A percentile compares a stretch with the other conserved stretches of the same genome.
Conservation (phyloP, 768 basidiomycete species). For the Rhodotorula diobovata region DNA sequence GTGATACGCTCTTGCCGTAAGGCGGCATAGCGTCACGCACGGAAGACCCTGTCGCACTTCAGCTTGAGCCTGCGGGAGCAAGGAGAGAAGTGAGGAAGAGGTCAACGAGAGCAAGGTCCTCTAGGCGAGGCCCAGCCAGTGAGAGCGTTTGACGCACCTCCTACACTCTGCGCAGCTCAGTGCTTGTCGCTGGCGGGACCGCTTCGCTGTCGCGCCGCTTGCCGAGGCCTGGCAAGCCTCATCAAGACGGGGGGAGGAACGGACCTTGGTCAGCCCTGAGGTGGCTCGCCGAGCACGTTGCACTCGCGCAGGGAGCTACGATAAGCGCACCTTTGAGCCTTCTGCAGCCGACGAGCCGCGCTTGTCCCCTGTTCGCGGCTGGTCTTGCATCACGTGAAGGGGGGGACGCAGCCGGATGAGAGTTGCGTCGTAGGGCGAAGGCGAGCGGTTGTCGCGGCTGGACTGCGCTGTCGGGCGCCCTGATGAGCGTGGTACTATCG, state of each 20-base stretch:
- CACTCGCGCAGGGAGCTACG: neutral
- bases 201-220: neutral
- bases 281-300: neutral
- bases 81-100: neutral
- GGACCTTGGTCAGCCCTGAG: neutral
- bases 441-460: too few relatives aligned
- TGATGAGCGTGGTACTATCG: too few relatives aligned
- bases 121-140: too few relatives aligned
- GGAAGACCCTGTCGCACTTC: slow-evolving; percentile 25
- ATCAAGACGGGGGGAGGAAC: neutral
- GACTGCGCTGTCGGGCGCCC: too few relatives aligned
- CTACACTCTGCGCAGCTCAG: slow-evolving; percentile 18
- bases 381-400: too few relatives aligned
- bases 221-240: neutral
- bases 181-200: neutral
- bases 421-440: too few relatives aligned
- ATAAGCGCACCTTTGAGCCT: neutral
- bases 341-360: too few relatives aligned
- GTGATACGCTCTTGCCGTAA: too few relatives aligned
- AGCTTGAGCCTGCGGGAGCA: slow-evolving; percentile 19
- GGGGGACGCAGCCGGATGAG: too few relatives aligned
- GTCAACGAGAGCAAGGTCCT: neutral
- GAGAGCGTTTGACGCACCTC: neutral
- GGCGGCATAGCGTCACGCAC: neutral
- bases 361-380: too few relatives aligned